phyloP scores from a whole-genome alignment of 2,329 filamentous ascomycete genomes.

The Colletotrichum acutatum region DNA sequence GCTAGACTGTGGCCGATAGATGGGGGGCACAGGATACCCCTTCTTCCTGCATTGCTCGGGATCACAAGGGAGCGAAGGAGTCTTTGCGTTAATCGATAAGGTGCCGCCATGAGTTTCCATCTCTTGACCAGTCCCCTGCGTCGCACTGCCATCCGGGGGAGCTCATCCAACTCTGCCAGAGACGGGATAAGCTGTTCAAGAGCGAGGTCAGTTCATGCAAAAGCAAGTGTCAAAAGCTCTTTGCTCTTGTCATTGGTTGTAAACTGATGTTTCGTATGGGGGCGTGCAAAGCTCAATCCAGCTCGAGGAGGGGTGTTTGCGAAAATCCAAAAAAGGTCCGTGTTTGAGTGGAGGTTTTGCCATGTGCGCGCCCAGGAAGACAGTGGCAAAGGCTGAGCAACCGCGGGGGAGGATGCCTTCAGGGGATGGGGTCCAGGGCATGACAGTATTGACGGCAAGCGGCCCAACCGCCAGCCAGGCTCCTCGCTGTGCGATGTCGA shows the following conservation, averaged over 20 bases:
- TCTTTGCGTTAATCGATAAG: slow-evolving; percentile 35
- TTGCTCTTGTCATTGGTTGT: slow-evolving; percentile 24
- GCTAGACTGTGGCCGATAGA: slow-evolving; percentile 26
- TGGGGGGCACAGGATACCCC: slow-evolving; percentile 27
- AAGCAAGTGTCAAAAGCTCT: slow-evolving; percentile 23
- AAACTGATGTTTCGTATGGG: slow-evolving; percentile 29
- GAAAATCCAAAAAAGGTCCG: slow-evolving; percentile 18
- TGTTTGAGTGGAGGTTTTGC: slow-evolving; percentile 28
- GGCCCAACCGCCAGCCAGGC: not conserved
- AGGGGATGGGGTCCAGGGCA: not conserved
- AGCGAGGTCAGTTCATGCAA: slow-evolving; percentile 28
- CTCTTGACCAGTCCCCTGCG: not conserved
- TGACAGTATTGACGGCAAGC: not conserved
- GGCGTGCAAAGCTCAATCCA: slow-evolving; percentile 27
- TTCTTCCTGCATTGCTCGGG: slow-evolving; percentile 24
- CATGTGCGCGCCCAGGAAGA: slow-evolving; percentile 33
- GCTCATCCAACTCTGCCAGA: slow-evolving; percentile 10
- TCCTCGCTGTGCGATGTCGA: not conserved
- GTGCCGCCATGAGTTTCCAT: slow-evolving; percentile 18
- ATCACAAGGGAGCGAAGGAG: slow-evolving; percentile 19
- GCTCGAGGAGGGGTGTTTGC: slow-evolving; percentile 18
- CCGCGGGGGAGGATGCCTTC: slow-evolving; percentile 12
- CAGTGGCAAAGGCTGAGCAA: slow-evolving; percentile 29
- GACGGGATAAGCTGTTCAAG: slow-evolving; percentile 23
- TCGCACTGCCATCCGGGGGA: slow-evolving; percentile 17